These are phyloP conservation scores for Plasmodium malariae DNA, from an alignment of 169 alveolate genomes.

Conservation along the genomic window DNA sequence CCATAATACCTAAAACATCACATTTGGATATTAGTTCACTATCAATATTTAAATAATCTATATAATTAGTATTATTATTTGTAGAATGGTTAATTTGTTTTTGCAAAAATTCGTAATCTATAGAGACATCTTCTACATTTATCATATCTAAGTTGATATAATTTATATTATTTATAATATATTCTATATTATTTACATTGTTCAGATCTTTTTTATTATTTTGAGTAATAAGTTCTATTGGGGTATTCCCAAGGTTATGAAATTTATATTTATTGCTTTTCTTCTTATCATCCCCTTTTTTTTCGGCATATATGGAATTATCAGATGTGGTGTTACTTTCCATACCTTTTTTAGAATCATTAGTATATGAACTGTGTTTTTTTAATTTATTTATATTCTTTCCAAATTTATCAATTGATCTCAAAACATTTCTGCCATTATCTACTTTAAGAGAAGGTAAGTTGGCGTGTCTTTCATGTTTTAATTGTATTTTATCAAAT, in stretches of 20 bases:
- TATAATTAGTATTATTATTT: conserved; percentile 30
- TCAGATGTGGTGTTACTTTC: background rate
- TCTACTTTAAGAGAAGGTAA: background rate
- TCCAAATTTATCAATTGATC: conserved; percentile 5
- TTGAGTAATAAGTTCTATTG: background rate
- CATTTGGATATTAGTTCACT: background rate
- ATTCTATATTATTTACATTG: conserved; percentile 13
- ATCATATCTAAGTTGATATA: conserved; percentile 19
- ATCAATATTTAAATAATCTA: conserved; percentile 9
- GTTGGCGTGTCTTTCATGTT: background rate
- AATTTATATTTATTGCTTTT: background rate
- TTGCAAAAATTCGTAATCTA: conserved; percentile 13
- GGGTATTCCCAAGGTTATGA: background rate
- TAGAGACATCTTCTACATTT: conserved; percentile 16
- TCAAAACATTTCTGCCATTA: conserved; percentile 6
- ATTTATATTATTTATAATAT: conserved; percentile 24
- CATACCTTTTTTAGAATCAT: background rate
- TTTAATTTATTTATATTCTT: conserved; percentile 3
- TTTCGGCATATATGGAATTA: background rate
- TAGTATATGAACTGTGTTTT: background rate
- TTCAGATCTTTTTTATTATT: background rate
- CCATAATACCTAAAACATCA: conserved; percentile 1
- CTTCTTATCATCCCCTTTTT: background rate
- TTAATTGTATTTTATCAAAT: background rate
- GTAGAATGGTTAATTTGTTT: conserved; percentile 2